Percentiles rank a stretch among this genome's conserved stretches.
Conservation (phyloP, 345 rosid genomes). For the Citrus sp. region DNA sequence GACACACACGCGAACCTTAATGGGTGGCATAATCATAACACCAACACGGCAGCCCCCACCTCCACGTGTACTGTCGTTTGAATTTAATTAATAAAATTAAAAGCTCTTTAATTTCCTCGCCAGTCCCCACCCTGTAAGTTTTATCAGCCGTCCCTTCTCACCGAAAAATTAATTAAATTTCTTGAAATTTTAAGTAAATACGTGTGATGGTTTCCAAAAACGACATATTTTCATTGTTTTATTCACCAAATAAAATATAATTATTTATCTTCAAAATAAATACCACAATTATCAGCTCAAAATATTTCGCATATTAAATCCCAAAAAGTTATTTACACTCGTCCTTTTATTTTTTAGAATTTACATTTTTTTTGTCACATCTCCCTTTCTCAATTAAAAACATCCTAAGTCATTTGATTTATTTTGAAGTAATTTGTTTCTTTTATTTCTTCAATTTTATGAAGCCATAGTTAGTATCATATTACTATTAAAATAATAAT, state of each 20-base stretch:
- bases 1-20: neutral
- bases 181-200: neutral
- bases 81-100: neutral
- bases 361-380: neutral
- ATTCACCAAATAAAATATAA: neutral
- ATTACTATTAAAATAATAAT: no score
- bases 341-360: no score
- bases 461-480: neutral
- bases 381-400: no score
- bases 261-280: no score
- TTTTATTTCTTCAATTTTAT: no score
- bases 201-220: neutral
- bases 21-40: constrained; percentile 3
- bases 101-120: neutral
- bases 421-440: no score
- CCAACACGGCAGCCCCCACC: neutral
- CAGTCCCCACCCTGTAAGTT: neutral
- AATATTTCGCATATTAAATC: no score
- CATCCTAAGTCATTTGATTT: neutral
- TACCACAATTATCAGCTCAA: neutral
- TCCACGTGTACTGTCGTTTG: constrained; percentile 13
- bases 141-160: neutral
- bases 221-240: neutral
- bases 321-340: no score
- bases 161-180: neutral